These are phyloP conservation scores for Saturnispora sanitii DNA, from an alignment of 805 yeast genomes.

Conservation along the genomic window DNA sequence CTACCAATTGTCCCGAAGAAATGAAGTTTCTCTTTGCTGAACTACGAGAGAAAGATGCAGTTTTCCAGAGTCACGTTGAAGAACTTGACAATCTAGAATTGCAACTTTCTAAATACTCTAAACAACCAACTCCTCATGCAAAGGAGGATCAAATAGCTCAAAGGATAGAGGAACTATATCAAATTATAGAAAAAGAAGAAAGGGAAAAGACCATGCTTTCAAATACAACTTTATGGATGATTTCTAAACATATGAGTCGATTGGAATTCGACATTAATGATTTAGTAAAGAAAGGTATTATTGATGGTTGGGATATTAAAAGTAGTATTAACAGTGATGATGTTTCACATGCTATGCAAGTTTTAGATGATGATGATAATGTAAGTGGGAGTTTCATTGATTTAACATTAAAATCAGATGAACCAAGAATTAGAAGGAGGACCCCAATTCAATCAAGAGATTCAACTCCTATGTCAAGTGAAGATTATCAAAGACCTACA, in stretches of 20 bases:
- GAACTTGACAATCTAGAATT: slow-evolving; percentile 62
- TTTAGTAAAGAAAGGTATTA: slow-evolving; percentile 70
- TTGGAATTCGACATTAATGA: slow-evolving; percentile 68
- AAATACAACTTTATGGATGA: slow-evolving; percentile 70
- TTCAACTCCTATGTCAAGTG: slow-evolving; percentile 9
- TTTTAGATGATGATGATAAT: slow-evolving; percentile 1
- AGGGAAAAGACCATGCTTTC: slow-evolving; percentile 71
- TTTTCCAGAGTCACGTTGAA: slow-evolving; percentile 54
- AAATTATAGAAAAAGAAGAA: slow-evolving; percentile 51
- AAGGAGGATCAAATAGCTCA: slow-evolving; percentile 61
- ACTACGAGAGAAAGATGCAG: slow-evolving; percentile 57
- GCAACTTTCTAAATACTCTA: slow-evolving; percentile 74
- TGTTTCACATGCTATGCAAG: background rate
- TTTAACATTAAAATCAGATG: slow-evolving; percentile 2
- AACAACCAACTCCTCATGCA: slow-evolving; percentile 81
- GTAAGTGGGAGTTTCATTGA: background rate
- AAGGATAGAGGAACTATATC: slow-evolving; percentile 61
- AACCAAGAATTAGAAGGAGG: slow-evolving; percentile 2
- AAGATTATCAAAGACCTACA: slow-evolving; percentile 7
- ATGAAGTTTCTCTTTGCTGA: slow-evolving; percentile 73
- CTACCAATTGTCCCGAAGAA: slow-evolving; percentile 83
- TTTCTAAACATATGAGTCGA: slow-evolving; percentile 62
- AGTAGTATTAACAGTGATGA: slow-evolving; percentile 42
- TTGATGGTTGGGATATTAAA: slow-evolving; percentile 30
- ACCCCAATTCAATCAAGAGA: slow-evolving; percentile 9